Percentiles rank a stretch among this genome's conserved stretches.
These are phyloP conservation scores for Boletus sp. DNA, from an alignment of 768 basidiomycete genomes.

Conservation along the genomic window DNA sequence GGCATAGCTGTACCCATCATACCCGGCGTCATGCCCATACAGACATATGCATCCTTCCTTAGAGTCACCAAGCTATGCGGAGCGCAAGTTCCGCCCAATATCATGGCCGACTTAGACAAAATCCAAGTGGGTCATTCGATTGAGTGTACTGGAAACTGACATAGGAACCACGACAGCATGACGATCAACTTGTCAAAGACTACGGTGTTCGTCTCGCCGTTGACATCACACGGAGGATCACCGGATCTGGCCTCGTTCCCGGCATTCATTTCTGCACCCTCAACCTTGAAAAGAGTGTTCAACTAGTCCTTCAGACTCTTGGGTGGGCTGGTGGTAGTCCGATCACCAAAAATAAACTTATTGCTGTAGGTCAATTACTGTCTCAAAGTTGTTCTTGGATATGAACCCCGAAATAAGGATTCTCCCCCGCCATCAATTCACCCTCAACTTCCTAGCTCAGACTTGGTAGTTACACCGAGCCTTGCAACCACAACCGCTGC, in stretches of 20 bases:
- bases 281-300: conserved; percentile 95
- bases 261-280: conserved; percentile 96
- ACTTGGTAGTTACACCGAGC: conserved; percentile 59
- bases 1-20: conserved; percentile 90
- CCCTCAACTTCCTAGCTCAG: conserved; percentile 28
- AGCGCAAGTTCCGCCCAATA: conserved; percentile 63
- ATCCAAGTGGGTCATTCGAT: conserved; percentile 60
- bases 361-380: conserved; percentile 45
- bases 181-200: conserved; percentile 92
- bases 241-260: conserved; percentile 51
- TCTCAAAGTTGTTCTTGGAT: background rate
- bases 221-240: conserved; percentile 67
- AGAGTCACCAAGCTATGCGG: conserved; percentile 90
- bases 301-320: conserved; percentile 76
- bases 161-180: conserved; percentile 52
- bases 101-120: conserved; percentile 65
- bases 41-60: conserved; percentile 91
- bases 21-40: conserved; percentile 97
- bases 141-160: background rate
- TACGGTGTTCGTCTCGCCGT: conserved; percentile 89
- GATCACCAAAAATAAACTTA: conserved; percentile 59
- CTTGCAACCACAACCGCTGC: conserved; percentile 65
- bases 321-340: conserved; percentile 59
- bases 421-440: conserved; percentile 33
- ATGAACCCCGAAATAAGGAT: conserved; percentile 35